Evolutionary conservation across 2,329 filamentous ascomycete genomes (phyloP), one percentile per base, ranked within the genome.

Genomic region (Aureobasidium lini): DNA sequence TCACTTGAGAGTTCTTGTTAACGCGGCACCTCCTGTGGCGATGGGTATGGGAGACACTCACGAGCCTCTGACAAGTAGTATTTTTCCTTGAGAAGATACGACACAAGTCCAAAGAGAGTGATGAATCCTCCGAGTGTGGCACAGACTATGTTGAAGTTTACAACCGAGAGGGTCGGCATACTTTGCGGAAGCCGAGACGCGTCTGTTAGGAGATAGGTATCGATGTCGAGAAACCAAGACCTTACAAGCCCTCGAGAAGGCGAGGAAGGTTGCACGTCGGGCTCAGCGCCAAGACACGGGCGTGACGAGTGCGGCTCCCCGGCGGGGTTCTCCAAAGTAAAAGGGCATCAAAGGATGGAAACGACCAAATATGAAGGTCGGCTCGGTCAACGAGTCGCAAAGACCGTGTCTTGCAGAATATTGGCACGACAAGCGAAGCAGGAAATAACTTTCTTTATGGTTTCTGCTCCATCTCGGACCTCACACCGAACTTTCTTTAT

Each of bases 31-130:
- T 36, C 16, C 6, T 18, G 13, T 1, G 29, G 23, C 13, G 1
- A 28, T 11, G 18, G 23, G 23, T 0, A 23, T 42, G 8, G 9
- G 6, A 42, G 50, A 36, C 3, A 83, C 88, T 71, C 77, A 93
- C 90, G 77, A 57, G 92, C 89, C 81, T 96, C 92, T 1, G 90
- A 95, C 1, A 96, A 81, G 71, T 96, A 96, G 70, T 89, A 93
- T 60, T 85, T 87, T 75, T 96, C 92, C 70, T 96, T 96, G 69
- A 89, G 81, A 16, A 96, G 81, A 69, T 91, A 95, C 0, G 90
- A 96, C 0, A 96, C 90, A 44, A 96, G 76, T 3, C 90, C 91
- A 68, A 95, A 96, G n/a, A 95, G 66, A 0, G 89, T 90, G 62
- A 96, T 85, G 75, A 95, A 96, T 1, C 89, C 92, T 13, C 92